Percentiles rank a stretch among this genome's conserved stretches.
Conservation (phyloP, 495 filamentous ascomycete species). For the Daldinia childiae region DNA sequence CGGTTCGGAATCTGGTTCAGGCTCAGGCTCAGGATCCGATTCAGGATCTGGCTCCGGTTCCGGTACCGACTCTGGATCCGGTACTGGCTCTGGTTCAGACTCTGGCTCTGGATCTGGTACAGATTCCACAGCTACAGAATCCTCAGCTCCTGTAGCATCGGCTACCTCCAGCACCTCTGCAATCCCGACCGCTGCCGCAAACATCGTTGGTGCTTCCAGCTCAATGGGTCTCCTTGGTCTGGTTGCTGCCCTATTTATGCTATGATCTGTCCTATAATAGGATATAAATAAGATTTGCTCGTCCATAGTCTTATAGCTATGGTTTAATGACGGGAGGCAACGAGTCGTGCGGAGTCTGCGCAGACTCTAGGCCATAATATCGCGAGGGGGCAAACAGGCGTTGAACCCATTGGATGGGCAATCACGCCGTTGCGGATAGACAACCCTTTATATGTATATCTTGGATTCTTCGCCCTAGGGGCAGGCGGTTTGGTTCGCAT, state of each 20-base stretch:
- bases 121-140: slow-evolving; percentile 7
- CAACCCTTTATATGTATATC: slow-evolving; percentile 18
- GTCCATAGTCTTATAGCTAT: slow-evolving; percentile 6
- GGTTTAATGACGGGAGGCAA: slow-evolving; percentile 28
- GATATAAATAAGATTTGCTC: slow-evolving; percentile 1
- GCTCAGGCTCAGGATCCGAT: slow-evolving; percentile 9
- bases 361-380: slow-evolving; percentile 12
- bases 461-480: slow-evolving; percentile 40
- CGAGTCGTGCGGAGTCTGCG: slow-evolving; percentile 12
- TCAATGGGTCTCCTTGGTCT: slow-evolving; percentile 42
- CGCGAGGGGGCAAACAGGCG: slow-evolving; percentile 1
- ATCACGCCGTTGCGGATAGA: slow-evolving; percentile 22
- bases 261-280: slow-evolving; percentile 41
- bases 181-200: slow-evolving; percentile 28
- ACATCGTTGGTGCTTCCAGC: slow-evolving; percentile 36
- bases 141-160: slow-evolving; percentile 2
- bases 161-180: slow-evolving; percentile 6
- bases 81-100: slow-evolving; percentile 11
- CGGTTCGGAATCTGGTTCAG: slow-evolving; percentile 32
- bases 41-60: slow-evolving; percentile 31
- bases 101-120: not conserved
- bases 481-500: slow-evolving; percentile 35
- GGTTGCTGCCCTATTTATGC: slow-evolving; percentile 50
- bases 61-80: slow-evolving; percentile 24
- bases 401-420: slow-evolving; percentile 31